phyloP scores from a whole-genome alignment of 2,329 filamentous ascomycete genomes.

The Phialemoniopsis sp. region DNA sequence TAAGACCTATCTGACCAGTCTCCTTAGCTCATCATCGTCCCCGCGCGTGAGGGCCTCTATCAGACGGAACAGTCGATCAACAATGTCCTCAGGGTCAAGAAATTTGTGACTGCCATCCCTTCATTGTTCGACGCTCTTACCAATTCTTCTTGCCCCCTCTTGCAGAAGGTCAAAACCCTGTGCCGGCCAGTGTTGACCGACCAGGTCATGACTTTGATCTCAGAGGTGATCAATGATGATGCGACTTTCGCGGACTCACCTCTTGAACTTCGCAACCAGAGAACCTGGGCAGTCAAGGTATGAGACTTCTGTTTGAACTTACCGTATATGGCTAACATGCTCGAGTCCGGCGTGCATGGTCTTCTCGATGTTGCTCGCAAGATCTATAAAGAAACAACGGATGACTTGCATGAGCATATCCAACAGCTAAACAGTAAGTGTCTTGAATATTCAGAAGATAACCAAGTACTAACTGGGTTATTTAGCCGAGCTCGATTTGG shows the following conservation, averaged over 20 bases:
- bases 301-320: not conserved
- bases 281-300: conserved; percentile 83
- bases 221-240: conserved; percentile 72
- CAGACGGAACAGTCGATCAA: conserved; percentile 80
- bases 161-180: conserved; percentile 64
- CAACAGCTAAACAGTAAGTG: conserved; percentile 59
- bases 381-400: conserved; percentile 83
- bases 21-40: conserved; percentile 68
- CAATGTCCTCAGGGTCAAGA: conserved; percentile 80
- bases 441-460: not conserved
- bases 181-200: conserved; percentile 62
- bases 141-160: conserved; percentile 59
- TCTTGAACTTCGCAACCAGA: conserved; percentile 82
- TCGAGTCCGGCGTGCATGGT: conserved; percentile 71
- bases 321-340: conserved; percentile 15
- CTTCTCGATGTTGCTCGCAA: conserved; percentile 84
- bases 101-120: conserved; percentile 65
- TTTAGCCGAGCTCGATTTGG: conserved; percentile 52
- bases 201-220: conserved; percentile 61
- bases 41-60: conserved; percentile 58
- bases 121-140: conserved; percentile 65
- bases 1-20: not conserved
- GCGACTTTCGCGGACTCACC: conserved; percentile 74
- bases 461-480: not conserved
- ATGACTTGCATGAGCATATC: conserved; percentile 55